Conservation (phyloP, 139 green algal species). For the Haematococcus lacustris region DNA sequence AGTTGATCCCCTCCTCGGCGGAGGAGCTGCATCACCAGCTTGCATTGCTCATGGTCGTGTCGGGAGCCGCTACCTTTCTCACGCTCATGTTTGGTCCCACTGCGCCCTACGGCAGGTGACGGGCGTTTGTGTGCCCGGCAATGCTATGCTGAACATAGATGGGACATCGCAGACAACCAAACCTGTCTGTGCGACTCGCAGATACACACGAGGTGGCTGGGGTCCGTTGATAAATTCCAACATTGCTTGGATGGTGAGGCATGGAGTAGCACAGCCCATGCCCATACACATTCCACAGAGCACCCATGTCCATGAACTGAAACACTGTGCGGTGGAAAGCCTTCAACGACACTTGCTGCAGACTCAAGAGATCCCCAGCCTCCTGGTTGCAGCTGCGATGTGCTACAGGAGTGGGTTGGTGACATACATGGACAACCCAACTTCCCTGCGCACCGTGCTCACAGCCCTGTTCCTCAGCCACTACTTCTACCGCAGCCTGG, state of each 20-base stretch:
- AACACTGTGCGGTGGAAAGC: too few relatives aligned
- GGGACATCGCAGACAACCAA: not conserved
- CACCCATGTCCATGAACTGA: not conserved
- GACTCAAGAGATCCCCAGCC: conserved; percentile 23
- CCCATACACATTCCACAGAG: not conserved
- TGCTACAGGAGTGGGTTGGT: not conserved
- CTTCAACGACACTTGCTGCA: not conserved
- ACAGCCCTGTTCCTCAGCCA: conserved; percentile 33
- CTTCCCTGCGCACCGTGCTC: conserved; percentile 11
- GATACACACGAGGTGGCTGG: conserved; percentile 11
- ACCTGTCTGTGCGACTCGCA: not conserved
- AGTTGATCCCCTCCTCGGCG: too few relatives aligned
- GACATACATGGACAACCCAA: not conserved
- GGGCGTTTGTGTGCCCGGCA: not conserved
- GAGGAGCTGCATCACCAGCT: not conserved
- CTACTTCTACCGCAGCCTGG: conserved; percentile 42
- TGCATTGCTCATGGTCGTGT: not conserved
- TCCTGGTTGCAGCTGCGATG: not conserved
- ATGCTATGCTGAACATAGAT: not conserved
- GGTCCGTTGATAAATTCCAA: conserved; percentile 18
- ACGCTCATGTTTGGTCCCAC: conserved; percentile 7
- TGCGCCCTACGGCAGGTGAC: conserved; percentile 23
- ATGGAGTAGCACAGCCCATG: not conserved
- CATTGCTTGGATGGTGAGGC: conserved; percentile 22
- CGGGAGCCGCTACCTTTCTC: not conserved